Conservation (phyloP, 352 stramenopile genomes). For the Pythium phragmitis region DNA sequence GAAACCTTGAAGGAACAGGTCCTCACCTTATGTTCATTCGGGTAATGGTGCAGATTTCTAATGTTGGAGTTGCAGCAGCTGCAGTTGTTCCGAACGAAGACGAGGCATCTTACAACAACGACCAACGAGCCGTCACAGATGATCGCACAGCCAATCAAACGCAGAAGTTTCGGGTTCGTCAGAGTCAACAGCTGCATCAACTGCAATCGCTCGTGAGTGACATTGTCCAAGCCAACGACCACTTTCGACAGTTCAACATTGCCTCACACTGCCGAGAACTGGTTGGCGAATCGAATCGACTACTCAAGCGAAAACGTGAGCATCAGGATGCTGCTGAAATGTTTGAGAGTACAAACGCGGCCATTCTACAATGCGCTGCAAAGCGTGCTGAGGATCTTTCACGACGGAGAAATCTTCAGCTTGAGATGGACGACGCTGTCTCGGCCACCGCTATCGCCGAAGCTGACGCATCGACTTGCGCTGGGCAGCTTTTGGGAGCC, state of each 20-base stretch:
- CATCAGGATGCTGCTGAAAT: neutral
- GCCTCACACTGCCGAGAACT: constrained; percentile 1
- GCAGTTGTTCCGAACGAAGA: constrained; percentile 11
- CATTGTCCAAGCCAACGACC: constrained; percentile 22
- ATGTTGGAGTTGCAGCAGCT: neutral
- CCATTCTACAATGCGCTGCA: neutral
- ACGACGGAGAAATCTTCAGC: neutral
- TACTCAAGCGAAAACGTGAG: constrained; percentile 10
- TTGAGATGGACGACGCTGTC: constrained; percentile 1
- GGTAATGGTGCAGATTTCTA: neutral
- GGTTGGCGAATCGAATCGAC: neutral
- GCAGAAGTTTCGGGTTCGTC: constrained; percentile 10
- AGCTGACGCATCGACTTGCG: neutral
- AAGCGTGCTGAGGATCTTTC: neutral
- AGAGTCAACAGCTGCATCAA: constrained; percentile 13
- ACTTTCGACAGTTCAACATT: constrained; percentile 22
- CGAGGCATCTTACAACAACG: neutral
- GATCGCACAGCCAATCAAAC: neutral
- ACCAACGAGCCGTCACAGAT: neutral
- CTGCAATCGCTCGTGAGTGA: constrained; percentile 19
- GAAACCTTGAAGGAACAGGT: neutral
- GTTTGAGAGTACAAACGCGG: neutral
- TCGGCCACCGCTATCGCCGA: neutral
- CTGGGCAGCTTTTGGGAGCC: neutral
- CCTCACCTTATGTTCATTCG: neutral